Conservation (phyloP, 2,329 filamentous ascomycete genomes). For the Neophaeococcomyces aloes region DNA sequence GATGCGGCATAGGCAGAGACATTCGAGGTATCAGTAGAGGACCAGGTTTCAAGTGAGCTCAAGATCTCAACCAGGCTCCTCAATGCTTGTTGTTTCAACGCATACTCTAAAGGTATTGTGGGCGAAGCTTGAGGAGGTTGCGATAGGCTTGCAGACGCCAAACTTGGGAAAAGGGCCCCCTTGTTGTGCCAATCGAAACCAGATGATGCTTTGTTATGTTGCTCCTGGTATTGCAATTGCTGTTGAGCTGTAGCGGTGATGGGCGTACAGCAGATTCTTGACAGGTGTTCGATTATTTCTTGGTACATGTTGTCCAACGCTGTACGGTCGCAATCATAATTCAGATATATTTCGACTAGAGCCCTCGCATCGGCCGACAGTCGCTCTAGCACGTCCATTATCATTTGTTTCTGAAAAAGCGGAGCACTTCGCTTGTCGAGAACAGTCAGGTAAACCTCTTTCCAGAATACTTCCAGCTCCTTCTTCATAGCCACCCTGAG, state of each 20-base stretch:
- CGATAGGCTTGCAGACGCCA: constrained; percentile 67
- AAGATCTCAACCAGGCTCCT: constrained; percentile 82
- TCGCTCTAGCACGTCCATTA: constrained; percentile 73
- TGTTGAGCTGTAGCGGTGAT: constrained; percentile 64
- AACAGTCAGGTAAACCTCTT: constrained; percentile 91
- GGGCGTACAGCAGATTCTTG: constrained; percentile 70
- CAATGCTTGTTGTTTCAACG: constrained; percentile 78
- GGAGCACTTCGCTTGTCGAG: constrained; percentile 80
- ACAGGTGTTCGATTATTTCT: constrained; percentile 82
- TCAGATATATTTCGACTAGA: constrained; percentile 89
- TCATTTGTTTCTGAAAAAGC: constrained; percentile 81
- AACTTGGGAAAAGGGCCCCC: constrained; percentile 72
- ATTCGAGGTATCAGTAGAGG: constrained; percentile 37
- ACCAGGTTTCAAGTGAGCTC: constrained; percentile 87
- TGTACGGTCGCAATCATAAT: constrained; percentile 93
- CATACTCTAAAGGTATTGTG: constrained; percentile 73
- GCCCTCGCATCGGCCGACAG: constrained; percentile 78
- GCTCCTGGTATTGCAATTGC: constrained; percentile 79
- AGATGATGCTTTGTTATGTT: constrained; percentile 50
- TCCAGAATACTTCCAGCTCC: constrained; percentile 95
- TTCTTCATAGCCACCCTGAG: constrained; percentile 95
- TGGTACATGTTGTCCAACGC: constrained; percentile 95
- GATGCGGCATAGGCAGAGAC: constrained; percentile 31
- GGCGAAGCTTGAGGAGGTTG: constrained; percentile 35
- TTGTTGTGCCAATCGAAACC: constrained; percentile 74